Evolutionary conservation across 306 rosid species (phyloP).

Genomic region (Delonix regia): DNA sequence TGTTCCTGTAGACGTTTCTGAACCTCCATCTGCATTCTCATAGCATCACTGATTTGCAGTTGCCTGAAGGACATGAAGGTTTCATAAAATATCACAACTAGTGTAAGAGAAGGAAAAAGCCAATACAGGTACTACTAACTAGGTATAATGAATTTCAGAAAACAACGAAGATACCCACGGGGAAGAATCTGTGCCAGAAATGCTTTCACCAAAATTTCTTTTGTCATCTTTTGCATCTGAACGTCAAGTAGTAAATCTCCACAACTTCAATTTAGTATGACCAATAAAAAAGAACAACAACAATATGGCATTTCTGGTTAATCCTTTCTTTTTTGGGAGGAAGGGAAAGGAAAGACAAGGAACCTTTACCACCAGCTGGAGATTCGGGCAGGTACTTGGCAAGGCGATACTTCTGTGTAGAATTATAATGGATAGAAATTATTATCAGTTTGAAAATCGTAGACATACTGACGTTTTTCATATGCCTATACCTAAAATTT

Average conservation of each 20-base stretch:
- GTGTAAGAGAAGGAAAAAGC: constrained; percentile 1
- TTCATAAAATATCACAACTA: constrained; percentile 31
- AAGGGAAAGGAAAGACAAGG: constrained; percentile 25
- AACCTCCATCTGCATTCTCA: constrained; percentile 97
- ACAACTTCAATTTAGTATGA: constrained; percentile 31
- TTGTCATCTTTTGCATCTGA: constrained; percentile 87
- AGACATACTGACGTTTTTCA: constrained; percentile 18
- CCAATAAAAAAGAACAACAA: constrained; percentile 28
- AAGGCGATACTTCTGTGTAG: constrained; percentile 79
- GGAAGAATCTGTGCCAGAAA: constrained; percentile 80
- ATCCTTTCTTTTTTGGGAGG: neutral
- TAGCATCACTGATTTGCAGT: constrained; percentile 81
- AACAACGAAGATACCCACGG: constrained; percentile 64
- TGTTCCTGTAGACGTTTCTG: constrained; percentile 98
- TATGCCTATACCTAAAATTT: neutral
- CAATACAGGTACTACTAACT: constrained; percentile 19
- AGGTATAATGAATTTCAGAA: constrained; percentile 1
- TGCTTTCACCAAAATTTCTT: constrained; percentile 76
- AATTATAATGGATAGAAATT: constrained; percentile 30
- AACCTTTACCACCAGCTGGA: constrained; percentile 79
- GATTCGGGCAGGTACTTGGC: constrained; percentile 93
- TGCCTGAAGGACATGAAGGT: constrained; percentile 56
- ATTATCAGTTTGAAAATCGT: constrained; percentile 22
- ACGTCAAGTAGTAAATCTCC: constrained; percentile 29
- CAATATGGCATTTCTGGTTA: neutral